Conservation (phyloP, 441 rosid species). For the Kokia cookei region DNA sequence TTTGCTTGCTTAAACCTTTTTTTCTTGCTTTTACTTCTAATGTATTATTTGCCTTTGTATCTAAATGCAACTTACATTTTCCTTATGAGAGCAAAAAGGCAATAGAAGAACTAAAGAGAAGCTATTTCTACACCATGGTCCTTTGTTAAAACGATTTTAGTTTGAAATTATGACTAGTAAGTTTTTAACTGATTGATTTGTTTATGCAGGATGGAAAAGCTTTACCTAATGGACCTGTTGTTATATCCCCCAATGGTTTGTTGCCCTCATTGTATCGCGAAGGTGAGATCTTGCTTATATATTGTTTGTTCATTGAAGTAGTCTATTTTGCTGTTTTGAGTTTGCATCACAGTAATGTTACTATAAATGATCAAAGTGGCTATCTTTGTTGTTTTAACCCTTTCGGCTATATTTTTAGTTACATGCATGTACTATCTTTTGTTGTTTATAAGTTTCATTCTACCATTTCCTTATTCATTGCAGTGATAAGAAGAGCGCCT, state of each 20-base stretch:
- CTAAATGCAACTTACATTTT: neutral
- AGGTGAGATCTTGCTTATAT: conserved; percentile 33
- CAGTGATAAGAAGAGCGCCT: conserved; percentile 91
- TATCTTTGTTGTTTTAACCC: neutral
- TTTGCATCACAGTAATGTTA: neutral
- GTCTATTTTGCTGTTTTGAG: neutral
- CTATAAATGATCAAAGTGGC: neutral
- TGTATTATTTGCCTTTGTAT: neutral
- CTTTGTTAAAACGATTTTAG: neutral
- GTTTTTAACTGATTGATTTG: neutral
- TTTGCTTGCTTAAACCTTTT: neutral
- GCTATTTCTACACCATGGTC: neutral
- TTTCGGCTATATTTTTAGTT: neutral
- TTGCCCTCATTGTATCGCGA: conserved; percentile 86
- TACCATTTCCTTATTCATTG: conserved; percentile 8
- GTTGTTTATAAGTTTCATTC: neutral
- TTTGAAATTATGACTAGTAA: neutral
- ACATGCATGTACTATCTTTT: neutral
- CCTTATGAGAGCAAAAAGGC: neutral
- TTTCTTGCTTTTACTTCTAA: neutral
- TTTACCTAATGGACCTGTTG: conserved; percentile 80
- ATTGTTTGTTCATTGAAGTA: neutral
- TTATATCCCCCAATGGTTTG: conserved; percentile 84
- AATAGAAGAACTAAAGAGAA: neutral
- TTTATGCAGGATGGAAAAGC: conserved; percentile 75